These are phyloP conservation scores for Nectriaceae sp. DNA, from an alignment of 2,329 filamentous ascomycete species.

Conservation along the genomic window DNA sequence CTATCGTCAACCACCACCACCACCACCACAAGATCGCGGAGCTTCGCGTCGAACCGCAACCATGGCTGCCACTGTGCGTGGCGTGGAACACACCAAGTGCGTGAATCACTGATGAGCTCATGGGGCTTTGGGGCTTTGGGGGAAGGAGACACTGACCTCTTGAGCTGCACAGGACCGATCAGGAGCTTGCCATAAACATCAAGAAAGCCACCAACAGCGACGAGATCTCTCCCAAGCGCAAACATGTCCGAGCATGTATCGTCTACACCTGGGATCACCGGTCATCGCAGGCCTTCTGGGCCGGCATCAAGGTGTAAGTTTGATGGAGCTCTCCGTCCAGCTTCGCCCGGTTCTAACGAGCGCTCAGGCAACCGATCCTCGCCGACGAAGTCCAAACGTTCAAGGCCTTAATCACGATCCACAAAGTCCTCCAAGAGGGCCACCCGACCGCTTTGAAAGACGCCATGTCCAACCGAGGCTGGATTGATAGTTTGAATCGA, in stretches of 20 bases:
- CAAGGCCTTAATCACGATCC: slow-evolving; percentile 95
- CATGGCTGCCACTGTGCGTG: slow-evolving; percentile 34
- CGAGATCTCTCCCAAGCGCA: slow-evolving; percentile 71
- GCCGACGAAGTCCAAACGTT: slow-evolving; percentile 99
- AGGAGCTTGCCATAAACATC: slow-evolving; percentile 70
- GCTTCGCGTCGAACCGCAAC: slow-evolving; percentile 12
- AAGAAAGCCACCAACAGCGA: slow-evolving; percentile 70
- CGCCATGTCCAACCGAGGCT: slow-evolving; percentile 82
- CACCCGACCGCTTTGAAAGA: slow-evolving; percentile 87
- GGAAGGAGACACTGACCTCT: slow-evolving; percentile 15
- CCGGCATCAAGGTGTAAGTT: slow-evolving; percentile 95
- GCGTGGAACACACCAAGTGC: slow-evolving; percentile 39
- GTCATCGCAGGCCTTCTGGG: slow-evolving; percentile 92
- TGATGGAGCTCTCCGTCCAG: slow-evolving; percentile 5
- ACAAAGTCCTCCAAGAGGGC: slow-evolving; percentile 96
- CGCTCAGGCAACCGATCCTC: slow-evolving; percentile 83
- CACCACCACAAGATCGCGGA: not conserved
- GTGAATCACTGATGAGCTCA: slow-evolving; percentile 15
- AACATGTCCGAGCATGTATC: slow-evolving; percentile 97
- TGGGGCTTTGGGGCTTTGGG: not conserved
- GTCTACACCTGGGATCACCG: slow-evolving; percentile 99
- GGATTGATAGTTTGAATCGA: slow-evolving; percentile 90
- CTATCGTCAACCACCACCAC: not conserved
- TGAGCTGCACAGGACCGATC: slow-evolving; percentile 56
- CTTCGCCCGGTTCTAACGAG: slow-evolving; percentile 1